Percentiles rank a stretch among this genome's conserved stretches.
These are phyloP conservation scores for Sanghuangporus weigelae DNA, from an alignment of 1,284 basidiomycete species.

Conservation along the genomic window DNA sequence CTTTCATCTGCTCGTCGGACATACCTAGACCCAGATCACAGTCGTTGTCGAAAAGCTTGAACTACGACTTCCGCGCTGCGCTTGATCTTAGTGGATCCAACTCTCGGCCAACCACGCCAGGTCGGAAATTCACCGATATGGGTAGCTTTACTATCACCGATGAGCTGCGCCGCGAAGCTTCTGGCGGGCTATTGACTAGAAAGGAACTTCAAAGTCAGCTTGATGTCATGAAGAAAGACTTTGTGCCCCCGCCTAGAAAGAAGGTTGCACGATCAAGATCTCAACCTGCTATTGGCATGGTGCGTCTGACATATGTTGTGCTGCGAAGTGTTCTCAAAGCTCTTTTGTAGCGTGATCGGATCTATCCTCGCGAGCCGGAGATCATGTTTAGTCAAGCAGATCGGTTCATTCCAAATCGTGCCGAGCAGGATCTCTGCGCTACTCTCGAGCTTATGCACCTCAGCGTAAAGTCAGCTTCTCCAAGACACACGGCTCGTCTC, in stretches of 20 bases:
- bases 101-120: slow-evolving; percentile 56
- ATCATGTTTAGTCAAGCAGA: slow-evolving; percentile 47
- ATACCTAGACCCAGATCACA: slow-evolving; percentile 1
- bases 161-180: slow-evolving; percentile 55
- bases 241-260: slow-evolving; percentile 47
- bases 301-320: slow-evolving; percentile 24
- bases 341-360: slow-evolving; percentile 12
- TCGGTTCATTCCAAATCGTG: slow-evolving; percentile 66
- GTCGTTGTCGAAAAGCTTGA: slow-evolving; percentile 15
- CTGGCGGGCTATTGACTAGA: slow-evolving; percentile 60
- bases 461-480: slow-evolving; percentile 56
- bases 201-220: slow-evolving; percentile 64
- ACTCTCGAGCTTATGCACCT: slow-evolving; percentile 61
- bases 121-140: slow-evolving; percentile 45
- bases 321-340: background rate
- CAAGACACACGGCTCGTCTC: slow-evolving; percentile 70
- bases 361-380: slow-evolving; percentile 12
- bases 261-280: slow-evolving; percentile 70
- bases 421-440: slow-evolving; percentile 46
- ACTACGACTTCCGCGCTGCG: slow-evolving; percentile 12
- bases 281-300: slow-evolving; percentile 46
- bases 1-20: slow-evolving; percentile 39
- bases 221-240: slow-evolving; percentile 62
- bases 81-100: slow-evolving; percentile 23
- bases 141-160: slow-evolving; percentile 46